Conservation (phyloP, 345 rosid species). For the Nephelium lappaceum region DNA sequence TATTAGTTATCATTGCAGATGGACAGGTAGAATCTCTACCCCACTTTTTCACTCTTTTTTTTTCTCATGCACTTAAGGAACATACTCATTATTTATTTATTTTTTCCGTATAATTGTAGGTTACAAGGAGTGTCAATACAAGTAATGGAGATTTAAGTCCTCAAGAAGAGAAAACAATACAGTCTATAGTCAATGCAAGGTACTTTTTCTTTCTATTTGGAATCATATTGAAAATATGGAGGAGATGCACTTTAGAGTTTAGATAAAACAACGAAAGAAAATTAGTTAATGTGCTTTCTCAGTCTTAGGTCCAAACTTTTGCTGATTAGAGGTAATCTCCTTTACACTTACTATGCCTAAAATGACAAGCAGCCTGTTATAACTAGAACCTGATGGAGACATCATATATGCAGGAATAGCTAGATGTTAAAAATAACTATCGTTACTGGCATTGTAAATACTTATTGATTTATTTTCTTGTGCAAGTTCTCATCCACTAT, state of each 20-base stretch:
- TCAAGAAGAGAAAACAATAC: slow-evolving; percentile 63
- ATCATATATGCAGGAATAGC: background rate
- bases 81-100: background rate
- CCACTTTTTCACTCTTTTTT: background rate
- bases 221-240: background rate
- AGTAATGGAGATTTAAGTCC: slow-evolving; percentile 47
- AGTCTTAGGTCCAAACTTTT: background rate
- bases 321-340: too few relatives aligned
- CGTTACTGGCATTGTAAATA: background rate
- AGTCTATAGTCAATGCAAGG: slow-evolving; percentile 69
- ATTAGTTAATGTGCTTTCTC: background rate
- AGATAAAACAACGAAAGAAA: background rate
- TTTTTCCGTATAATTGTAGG: slow-evolving; percentile 33
- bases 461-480: background rate
- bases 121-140: slow-evolving; percentile 56
- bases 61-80: background rate
- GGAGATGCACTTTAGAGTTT: background rate
- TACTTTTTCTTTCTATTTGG: slow-evolving; percentile 15
- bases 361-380: background rate
- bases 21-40: slow-evolving; percentile 62
- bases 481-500: slow-evolving; percentile 59
- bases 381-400: background rate
- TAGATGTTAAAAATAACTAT: background rate
- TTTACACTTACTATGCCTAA: background rate
- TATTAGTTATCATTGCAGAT: slow-evolving; percentile 72